Evolutionary conservation across 495 filamentous ascomycete species (phyloP).

Genomic region (Hypomontagnella monticulosa): DNA sequence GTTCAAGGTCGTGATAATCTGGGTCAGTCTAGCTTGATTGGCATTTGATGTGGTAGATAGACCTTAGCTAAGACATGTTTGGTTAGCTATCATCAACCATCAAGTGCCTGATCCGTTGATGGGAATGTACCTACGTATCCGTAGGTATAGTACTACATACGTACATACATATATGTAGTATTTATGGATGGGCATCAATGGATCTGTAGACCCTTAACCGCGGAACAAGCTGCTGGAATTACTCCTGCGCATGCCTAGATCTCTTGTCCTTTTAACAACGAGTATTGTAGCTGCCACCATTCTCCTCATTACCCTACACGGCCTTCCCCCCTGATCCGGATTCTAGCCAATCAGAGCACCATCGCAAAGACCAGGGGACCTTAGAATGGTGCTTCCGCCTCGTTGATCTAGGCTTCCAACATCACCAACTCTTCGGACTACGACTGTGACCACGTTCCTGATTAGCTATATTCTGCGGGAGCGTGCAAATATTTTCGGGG

Average conservation of each 20-base stretch:
- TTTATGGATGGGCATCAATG: too few relatives aligned
- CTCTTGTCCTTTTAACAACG: too few relatives aligned
- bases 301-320: conserved; percentile 14
- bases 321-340: conserved; percentile 9
- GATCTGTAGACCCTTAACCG: neutral
- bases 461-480: conserved; percentile 24
- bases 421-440: conserved; percentile 25
- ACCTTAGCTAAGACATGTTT: conserved; percentile 12
- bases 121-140: too few relatives aligned
- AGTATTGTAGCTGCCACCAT: conserved; percentile 16
- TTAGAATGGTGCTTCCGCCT: conserved; percentile 23
- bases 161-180: too few relatives aligned
- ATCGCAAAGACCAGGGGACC: conserved; percentile 30
- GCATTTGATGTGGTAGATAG: conserved; percentile 15
- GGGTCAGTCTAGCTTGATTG: conserved; percentile 26
- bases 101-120: conserved; percentile 8
- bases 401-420: conserved; percentile 32
- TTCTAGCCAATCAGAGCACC: conserved; percentile 26
- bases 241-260: too few relatives aligned
- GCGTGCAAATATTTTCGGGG: neutral
- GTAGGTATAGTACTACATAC: too few relatives aligned
- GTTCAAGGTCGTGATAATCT: conserved; percentile 21
- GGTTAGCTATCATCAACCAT: conserved; percentile 18
- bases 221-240: conserved; percentile 16
- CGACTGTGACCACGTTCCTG: conserved; percentile 36